Base-by-base conservation (phyloP, 2,329 filamentous ascomycete genomes). In the Magnaporthiopsis rhizophila region DNA sequence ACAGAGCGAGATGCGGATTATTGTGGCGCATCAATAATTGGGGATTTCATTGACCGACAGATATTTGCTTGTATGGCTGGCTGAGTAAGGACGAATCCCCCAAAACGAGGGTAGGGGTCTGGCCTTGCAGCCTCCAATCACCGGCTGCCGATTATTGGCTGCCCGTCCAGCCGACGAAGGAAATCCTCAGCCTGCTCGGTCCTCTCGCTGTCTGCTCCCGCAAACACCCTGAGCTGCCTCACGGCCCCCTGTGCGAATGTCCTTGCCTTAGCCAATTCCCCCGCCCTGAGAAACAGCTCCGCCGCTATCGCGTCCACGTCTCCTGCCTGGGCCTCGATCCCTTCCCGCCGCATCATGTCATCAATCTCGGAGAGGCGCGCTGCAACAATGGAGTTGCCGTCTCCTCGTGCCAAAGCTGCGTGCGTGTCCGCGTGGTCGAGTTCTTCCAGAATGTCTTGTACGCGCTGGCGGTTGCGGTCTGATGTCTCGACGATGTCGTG, bases 241-340 rank as follows among this genome's bases (percentile, higher is more conserved):
- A 45, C 67, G 0, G 69, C 65, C 58, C 36, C 26, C 11, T 64
- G 21, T 15, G 66, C 64, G 28, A 65, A 69, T 38, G 30, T 60
- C 58, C 65, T 65, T n/a, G 67, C 69, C 6, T 61, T 57, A 32
- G 50, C 56, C 11, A 65, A 21, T 8, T 71, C 65, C 9, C 61
- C 64, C 12, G 66, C 59, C 38, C 62, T 64, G 38, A 72, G 63
- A 50, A 69, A 71, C 8, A 69, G 67, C 34, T 64, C 65, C 3
- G 71, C 68, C 50, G 68, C 68, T 12, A 67, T 66, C 30, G 65
- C 59, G 59, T 69, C 67, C 58, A 69, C 69, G 64, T 68, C 68
- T n/a, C 69, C 68, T 15, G 71, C 63, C 65, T 69, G 68, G 15
- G 70, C 69, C 30, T 66, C 61, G 5, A 72, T 65, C 24, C 68